Percentiles rank a stretch among this genome's conserved stretches.
These are phyloP conservation scores for Aspergillus candidus DNA, from an alignment of 2,329 filamentous ascomycete species.

Conservation along the genomic window DNA sequence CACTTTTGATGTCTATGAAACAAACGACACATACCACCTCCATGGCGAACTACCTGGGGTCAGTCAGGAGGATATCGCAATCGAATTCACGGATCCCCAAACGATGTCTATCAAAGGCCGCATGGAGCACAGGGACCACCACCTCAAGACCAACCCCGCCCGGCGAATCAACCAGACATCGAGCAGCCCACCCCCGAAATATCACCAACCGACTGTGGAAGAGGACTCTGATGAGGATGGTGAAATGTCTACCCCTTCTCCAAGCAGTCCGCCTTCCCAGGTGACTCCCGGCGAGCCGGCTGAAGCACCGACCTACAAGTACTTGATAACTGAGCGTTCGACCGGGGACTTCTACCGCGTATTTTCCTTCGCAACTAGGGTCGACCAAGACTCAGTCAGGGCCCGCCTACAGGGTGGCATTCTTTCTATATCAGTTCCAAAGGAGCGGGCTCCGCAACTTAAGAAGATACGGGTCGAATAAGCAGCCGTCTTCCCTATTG, in stretches of 20 bases:
- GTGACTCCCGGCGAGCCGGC: conserved; percentile 9
- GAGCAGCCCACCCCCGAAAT: conserved; percentile 20
- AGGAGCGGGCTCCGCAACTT: conserved; percentile 43
- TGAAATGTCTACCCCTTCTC: conserved; percentile 8
- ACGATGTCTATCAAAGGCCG: conserved; percentile 41
- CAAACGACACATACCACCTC: conserved; percentile 36
- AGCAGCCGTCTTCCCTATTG: not conserved
- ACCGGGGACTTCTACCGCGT: conserved; percentile 52
- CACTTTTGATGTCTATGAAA: conserved; percentile 42
- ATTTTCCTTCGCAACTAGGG: conserved; percentile 51
- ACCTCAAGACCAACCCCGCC: too few species aligned
- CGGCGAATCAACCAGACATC: conserved; percentile 8
- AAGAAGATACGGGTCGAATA: conserved; percentile 48
- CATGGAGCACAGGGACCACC: conserved; percentile 29
- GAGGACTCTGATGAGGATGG: conserved; percentile 40
- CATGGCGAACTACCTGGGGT: conserved; percentile 43
- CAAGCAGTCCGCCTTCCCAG: conserved; percentile 21
- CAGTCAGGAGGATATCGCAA: conserved; percentile 39
- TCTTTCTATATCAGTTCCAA: conserved; percentile 51
- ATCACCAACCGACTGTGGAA: conserved; percentile 48
- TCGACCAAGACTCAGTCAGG: conserved; percentile 54
- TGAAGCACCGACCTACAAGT: conserved; percentile 32
- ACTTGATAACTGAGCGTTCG: conserved; percentile 54
- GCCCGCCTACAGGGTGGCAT: conserved; percentile 56
- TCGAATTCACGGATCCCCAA: conserved; percentile 42